Evolutionary conservation across 2,329 filamentous ascomycete genomes (phyloP), one percentile per base, ranked within the genome.

Genomic region (Zymoseptoria tritici): DNA sequence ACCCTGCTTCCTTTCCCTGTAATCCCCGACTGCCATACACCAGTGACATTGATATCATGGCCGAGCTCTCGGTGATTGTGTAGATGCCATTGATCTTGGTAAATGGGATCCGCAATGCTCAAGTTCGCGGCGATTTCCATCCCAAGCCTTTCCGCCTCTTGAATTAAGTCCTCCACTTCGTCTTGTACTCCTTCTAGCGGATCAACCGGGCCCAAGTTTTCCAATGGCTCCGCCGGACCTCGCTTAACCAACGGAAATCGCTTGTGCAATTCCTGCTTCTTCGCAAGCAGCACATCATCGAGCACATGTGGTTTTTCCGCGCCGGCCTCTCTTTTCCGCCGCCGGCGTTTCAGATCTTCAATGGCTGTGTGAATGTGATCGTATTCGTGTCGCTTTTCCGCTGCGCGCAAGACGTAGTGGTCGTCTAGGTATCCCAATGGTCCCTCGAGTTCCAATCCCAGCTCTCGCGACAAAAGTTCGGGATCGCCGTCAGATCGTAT

Each of bases 31-130:
- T 90, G 73, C 94, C 94, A 99, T 5, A 97, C 82, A 11, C 87
- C 91, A 0, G 91, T 96, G n/a, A 97, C 91, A 70, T 99, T 99
- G 70, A 99, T 83, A 73, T 99, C 94, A 75, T 97, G 90, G 5
- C 92, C 93, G 0, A 85, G 72, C 67, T 96, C 85, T 5, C 88
- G 73, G 0, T 88, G 81, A 72, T 99, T 99, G 78, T 89, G 87
- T 53, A 99, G 79, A 80, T 99, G 94, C 94, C 94, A 99, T 76
- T 99, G 94, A 59, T 95, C 88, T 50, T 83, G 80, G 76, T 97
- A 99, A 56, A 96, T 96, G 19, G 94, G 94, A 70, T 99, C 94
- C 31, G 79, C 75, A 64, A 99, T 97, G 13, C 80, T 79, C n/a
- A 99, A 80, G 2, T 80, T 78, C 55, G 80, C 75, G 66, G 86